These are phyloP conservation scores for Xerocomellus amylosporus DNA, from an alignment of 768 basidiomycete species.

Conservation along the genomic window DNA sequence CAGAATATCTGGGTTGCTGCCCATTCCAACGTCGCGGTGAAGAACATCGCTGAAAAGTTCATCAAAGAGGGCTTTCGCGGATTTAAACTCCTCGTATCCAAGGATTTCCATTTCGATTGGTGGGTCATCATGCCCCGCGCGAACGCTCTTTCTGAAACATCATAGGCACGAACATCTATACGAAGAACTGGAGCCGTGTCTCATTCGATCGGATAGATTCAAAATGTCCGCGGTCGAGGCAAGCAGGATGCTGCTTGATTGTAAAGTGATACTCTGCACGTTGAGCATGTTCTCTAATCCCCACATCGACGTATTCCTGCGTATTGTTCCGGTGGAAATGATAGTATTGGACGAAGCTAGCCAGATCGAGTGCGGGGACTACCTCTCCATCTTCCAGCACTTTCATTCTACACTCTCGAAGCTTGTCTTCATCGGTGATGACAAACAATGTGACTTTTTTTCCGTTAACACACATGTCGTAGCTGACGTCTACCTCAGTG, in stretches of 20 bases:
- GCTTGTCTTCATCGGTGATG: slow-evolving; percentile 40
- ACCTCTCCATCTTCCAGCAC: slow-evolving; percentile 34
- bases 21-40: slow-evolving; percentile 51
- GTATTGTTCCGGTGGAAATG: slow-evolving; percentile 33
- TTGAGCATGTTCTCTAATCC: slow-evolving; percentile 44
- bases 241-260: slow-evolving; percentile 25
- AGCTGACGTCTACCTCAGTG: slow-evolving; percentile 41
- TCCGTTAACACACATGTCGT: neutral
- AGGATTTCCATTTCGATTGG: slow-evolving; percentile 48
- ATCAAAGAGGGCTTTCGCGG: slow-evolving; percentile 27
- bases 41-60: slow-evolving; percentile 51
- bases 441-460: slow-evolving; percentile 35
- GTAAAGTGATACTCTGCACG: slow-evolving; percentile 45
- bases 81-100: slow-evolving; percentile 45
- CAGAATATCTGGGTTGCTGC: slow-evolving; percentile 40
- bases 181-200: slow-evolving; percentile 25
- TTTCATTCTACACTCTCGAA: slow-evolving; percentile 30
- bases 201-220: slow-evolving; percentile 40
- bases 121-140: slow-evolving; percentile 13
- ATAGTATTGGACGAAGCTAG: slow-evolving; percentile 49
- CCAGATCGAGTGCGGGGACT: slow-evolving; percentile 44
- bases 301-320: slow-evolving; percentile 12
- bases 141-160: neutral
- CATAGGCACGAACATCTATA: slow-evolving; percentile 54
- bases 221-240: slow-evolving; percentile 11